phyloP scores from a whole-genome alignment of 2,329 filamentous ascomycete genomes.

The Hypoxylon sp. region DNA sequence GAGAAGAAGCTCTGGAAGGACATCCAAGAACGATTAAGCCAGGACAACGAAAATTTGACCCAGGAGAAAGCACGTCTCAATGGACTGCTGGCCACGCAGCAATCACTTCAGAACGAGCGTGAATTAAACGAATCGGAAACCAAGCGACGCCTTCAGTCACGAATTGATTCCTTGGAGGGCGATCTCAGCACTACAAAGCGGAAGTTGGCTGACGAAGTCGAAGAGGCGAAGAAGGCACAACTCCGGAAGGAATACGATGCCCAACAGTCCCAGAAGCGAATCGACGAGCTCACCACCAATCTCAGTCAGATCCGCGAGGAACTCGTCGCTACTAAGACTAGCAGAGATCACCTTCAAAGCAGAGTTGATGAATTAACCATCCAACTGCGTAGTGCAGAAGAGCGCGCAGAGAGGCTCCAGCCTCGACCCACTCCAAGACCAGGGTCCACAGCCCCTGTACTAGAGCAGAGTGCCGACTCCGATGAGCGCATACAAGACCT shows the following conservation, averaged over 20 bases:
- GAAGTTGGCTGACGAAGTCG: slow-evolving; percentile 82
- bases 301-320: slow-evolving; percentile 86
- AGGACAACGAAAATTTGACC: slow-evolving; percentile 84
- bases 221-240: slow-evolving; percentile 83
- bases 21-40: slow-evolving; percentile 85
- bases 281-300: slow-evolving; percentile 87
- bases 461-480: slow-evolving; percentile 54
- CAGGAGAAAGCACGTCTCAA: slow-evolving; percentile 88
- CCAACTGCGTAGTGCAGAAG: slow-evolving; percentile 88
- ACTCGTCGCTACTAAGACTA: slow-evolving; percentile 84
- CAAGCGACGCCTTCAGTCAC: slow-evolving; percentile 79
- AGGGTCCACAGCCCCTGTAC: slow-evolving; percentile 52
- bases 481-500: slow-evolving; percentile 79
- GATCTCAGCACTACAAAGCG: slow-evolving; percentile 82
- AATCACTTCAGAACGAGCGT: slow-evolving; percentile 90
- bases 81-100: slow-evolving; percentile 81
- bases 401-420: slow-evolving; percentile 82
- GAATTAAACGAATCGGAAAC: slow-evolving; percentile 84
- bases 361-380: slow-evolving; percentile 89
- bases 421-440: slow-evolving; percentile 76
- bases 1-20: slow-evolving; percentile 96
- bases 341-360: slow-evolving; percentile 85
- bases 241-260: slow-evolving; percentile 90
- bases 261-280: slow-evolving; percentile 86
- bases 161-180: slow-evolving; percentile 79